phyloP scores from a whole-genome alignment of 306 rosid genomes.

The Fragaria nilgerrensis region DNA sequence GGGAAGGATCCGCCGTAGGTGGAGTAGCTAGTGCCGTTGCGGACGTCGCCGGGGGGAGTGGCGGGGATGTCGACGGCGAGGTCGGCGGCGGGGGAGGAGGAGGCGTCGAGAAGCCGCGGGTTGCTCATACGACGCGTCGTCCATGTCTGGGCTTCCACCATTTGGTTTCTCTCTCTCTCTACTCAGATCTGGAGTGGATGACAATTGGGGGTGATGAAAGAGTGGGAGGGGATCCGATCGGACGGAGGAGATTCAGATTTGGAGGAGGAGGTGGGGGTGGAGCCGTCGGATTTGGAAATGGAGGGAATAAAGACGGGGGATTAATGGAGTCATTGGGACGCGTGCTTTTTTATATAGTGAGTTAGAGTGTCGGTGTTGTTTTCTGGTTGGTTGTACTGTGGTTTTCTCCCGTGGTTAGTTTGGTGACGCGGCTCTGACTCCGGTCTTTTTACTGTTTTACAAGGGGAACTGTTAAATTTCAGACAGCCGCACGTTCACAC shows the following conservation, averaged over 20 bases:
- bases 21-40: constrained; percentile 38
- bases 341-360: neutral
- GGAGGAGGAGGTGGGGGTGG: neutral
- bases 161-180: neutral
- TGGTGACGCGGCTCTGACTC: constrained; percentile 3
- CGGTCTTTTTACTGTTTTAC: neutral
- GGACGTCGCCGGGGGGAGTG: constrained; percentile 56
- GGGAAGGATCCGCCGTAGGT: constrained; percentile 27
- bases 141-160: constrained; percentile 97
- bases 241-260: constrained; percentile 38
- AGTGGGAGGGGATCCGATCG: constrained; percentile 15
- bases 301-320: neutral
- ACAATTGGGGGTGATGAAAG: neutral
- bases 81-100: constrained; percentile 18
- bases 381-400: neutral
- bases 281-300: constrained; percentile 27
- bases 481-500: neutral
- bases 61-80: constrained; percentile 69
- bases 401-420: neutral
- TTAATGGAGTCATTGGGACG: constrained; percentile 17
- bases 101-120: constrained; percentile 39
- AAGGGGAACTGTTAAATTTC: neutral
- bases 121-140: constrained; percentile 89
- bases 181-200: constrained; percentile 30
- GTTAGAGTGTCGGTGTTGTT: constrained; percentile 37